Percentiles rank a stretch among this genome's conserved stretches.
Conservation (phyloP, 1,139 yeast species). For the Pichia sp. region DNA sequence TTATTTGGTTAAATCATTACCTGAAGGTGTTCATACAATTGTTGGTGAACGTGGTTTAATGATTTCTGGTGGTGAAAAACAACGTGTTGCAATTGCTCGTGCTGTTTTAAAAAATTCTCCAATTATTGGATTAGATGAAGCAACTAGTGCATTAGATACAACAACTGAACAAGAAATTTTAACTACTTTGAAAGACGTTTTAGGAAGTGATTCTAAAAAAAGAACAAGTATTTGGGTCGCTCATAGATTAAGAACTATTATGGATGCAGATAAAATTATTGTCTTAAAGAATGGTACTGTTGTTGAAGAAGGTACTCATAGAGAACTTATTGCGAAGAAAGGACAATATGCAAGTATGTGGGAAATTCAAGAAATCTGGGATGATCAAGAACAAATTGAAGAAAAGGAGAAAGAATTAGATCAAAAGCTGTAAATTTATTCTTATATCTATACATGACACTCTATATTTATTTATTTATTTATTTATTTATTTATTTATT, state of each 20-base stretch:
- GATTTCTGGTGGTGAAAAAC: slow-evolving; percentile 99
- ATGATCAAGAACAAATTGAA: slow-evolving; percentile 38
- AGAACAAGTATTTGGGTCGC: slow-evolving; percentile 86
- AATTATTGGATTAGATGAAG: slow-evolving; percentile 93
- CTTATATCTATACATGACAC: too few relatives aligned
- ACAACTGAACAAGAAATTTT: slow-evolving; percentile 87
- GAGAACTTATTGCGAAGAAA: slow-evolving; percentile 44
- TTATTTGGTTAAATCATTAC: slow-evolving; percentile 58
- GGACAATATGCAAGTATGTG: slow-evolving; percentile 76
- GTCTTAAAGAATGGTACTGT: slow-evolving; percentile 77
- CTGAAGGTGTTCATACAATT: slow-evolving; percentile 76
- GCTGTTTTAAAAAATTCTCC: slow-evolving; percentile 78
- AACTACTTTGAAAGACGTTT: slow-evolving; percentile 51
- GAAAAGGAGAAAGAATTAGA: slow-evolving; percentile 22
- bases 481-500: slow-evolving; percentile 1
- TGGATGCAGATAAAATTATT: slow-evolving; percentile 90
- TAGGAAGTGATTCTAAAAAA: slow-evolving; percentile 38
- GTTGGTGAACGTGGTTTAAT: slow-evolving; percentile 99
- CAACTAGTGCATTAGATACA: slow-evolving; percentile 94
- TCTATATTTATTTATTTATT: not conserved
- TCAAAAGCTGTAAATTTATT: not conserved
- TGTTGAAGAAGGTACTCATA: slow-evolving; percentile 83
- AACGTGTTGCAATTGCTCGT: slow-evolving; percentile 88
- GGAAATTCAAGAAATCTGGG: slow-evolving; percentile 85
- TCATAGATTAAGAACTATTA: slow-evolving; percentile 86